Conservation (phyloP, 495 filamentous ascomycete species). For the Oidiodendron maius region DNA sequence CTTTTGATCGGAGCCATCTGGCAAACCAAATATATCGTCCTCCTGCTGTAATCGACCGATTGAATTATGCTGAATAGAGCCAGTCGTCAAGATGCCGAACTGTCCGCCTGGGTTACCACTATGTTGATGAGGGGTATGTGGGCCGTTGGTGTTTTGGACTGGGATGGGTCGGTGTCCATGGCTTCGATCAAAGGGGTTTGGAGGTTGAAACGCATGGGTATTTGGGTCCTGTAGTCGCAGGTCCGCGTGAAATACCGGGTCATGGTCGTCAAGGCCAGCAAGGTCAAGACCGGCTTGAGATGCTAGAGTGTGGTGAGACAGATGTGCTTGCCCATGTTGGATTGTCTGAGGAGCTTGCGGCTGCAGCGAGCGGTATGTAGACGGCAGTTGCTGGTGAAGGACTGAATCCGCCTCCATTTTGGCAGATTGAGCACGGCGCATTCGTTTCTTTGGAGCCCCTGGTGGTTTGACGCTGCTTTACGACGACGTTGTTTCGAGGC, state of each 20-base stretch:
- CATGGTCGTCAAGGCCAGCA: constrained; percentile 26
- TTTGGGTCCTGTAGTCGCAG: constrained; percentile 32
- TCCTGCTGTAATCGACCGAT: constrained; percentile 32
- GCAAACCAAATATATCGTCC: constrained; percentile 24
- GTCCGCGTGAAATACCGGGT: constrained; percentile 31
- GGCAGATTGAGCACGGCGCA: constrained; percentile 20
- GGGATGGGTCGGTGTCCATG: constrained; percentile 25
- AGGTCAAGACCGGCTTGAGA: constrained; percentile 35
- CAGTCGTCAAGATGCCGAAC: constrained; percentile 40
- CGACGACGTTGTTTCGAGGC: constrained; percentile 1
- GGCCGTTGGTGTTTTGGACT: constrained; percentile 22
- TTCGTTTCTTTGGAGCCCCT: constrained; percentile 6
- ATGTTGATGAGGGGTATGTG: constrained; percentile 30
- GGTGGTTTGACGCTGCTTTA: constrained; percentile 2
- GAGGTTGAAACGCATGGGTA: constrained; percentile 26
- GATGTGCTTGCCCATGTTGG: constrained; percentile 21
- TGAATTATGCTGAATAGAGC: constrained; percentile 28
- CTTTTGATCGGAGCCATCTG: constrained; percentile 32
- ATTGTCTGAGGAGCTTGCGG: constrained; percentile 23
- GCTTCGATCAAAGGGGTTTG: constrained; percentile 30
- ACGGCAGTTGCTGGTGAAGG: constrained; percentile 20
- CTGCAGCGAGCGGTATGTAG: constrained; percentile 17
- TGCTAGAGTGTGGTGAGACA: constrained; percentile 25
- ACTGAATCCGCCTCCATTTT: constrained; percentile 22
- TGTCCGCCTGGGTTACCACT: constrained; percentile 24